Conservation (phyloP, 2,329 filamentous ascomycete species). For the Aspergillus uvarum region DNA sequence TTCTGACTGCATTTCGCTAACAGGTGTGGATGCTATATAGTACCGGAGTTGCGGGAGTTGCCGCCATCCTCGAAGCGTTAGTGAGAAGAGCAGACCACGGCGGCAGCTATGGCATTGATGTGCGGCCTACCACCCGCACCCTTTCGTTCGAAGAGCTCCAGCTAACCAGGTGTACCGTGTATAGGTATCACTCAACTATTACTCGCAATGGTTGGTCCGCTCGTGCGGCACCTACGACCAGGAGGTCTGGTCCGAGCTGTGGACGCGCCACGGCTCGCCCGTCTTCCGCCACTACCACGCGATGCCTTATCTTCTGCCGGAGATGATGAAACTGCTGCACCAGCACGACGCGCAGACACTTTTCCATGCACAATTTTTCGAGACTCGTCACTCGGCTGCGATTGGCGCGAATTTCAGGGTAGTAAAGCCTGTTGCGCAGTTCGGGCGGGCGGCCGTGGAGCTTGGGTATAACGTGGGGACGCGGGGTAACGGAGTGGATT, state of each 20-base stretch:
- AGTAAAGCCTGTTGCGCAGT: conserved; percentile 49
- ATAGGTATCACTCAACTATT: conserved; percentile 10
- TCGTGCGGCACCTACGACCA: conserved; percentile 6
- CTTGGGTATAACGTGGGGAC: conserved; percentile 52
- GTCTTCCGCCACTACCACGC: conserved; percentile 54
- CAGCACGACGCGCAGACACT: conserved; percentile 39
- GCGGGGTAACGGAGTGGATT: conserved; percentile 52
- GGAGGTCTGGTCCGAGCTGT: conserved; percentile 48
- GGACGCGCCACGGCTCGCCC: conserved; percentile 43
- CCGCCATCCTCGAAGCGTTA: no score
- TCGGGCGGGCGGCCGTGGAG: conserved; percentile 37
- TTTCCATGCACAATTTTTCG: conserved; percentile 53
- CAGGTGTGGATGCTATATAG: no score
- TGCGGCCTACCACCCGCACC: neutral
- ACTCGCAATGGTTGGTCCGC: conserved; percentile 13
- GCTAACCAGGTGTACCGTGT: neutral
- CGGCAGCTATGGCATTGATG: conserved; percentile 6
- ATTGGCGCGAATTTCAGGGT: conserved; percentile 33
- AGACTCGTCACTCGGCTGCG: conserved; percentile 39
- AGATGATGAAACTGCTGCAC: conserved; percentile 36
- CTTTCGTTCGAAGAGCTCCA: neutral
- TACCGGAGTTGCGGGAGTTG: no score
- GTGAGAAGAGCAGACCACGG: neutral
- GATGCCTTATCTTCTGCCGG: conserved; percentile 46
- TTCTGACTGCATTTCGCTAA: no score